Base-by-base conservation (phyloP, 2,329 filamentous ascomycete genomes). In the Ambrosiella beaveri region DNA sequence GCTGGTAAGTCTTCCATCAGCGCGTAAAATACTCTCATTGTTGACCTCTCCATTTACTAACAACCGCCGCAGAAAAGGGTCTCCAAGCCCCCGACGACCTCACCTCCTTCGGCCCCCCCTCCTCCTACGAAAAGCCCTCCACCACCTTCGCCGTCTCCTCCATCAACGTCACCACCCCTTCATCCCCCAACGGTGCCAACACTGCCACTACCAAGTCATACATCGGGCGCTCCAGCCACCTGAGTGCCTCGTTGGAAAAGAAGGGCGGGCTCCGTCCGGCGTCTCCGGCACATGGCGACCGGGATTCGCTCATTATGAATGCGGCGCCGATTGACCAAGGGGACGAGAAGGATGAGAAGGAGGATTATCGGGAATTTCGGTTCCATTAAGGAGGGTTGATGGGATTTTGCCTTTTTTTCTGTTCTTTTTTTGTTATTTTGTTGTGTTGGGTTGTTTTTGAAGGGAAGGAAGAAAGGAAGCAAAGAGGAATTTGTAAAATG, bases 61-160 rank as follows among this genome's bases (percentile, higher is more conserved):
- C 62, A 41, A 57, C 5, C n/a, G 6, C 3, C 61, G 59, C 70
- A 88, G 86, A 90, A 71, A 88, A 91, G 75, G 45, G 45, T 7
- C 54, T 59, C 45, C 71, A 81, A 62, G 79, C 82, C 65, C 83
- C 84, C 63, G 86, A 93, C 64, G 73, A 85, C 61, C 81, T 96
- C 54, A 96, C 89, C 1, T 86, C 89, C 4, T 79, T 95, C 44
- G 87, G 94, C 66, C 86, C 88, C 1, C 85, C 87, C 67, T 91
- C 91, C 74, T 90, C 86, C 11, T 80, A 96, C 35, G 41, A 58
- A 9, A 44, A 58, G 12, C 19, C 69, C 45, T 68, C 69, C 37
- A 71, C 71, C 38, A 72, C 71, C 60, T 74, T 75, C 63, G 69
- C 75, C 50, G 65, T 75, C 59, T 68, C 71, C 56, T 71, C 69